These are phyloP conservation scores for Conticribra weissflogii DNA, from an alignment of 108 stramenopile species.

Conservation along the genomic window DNA sequence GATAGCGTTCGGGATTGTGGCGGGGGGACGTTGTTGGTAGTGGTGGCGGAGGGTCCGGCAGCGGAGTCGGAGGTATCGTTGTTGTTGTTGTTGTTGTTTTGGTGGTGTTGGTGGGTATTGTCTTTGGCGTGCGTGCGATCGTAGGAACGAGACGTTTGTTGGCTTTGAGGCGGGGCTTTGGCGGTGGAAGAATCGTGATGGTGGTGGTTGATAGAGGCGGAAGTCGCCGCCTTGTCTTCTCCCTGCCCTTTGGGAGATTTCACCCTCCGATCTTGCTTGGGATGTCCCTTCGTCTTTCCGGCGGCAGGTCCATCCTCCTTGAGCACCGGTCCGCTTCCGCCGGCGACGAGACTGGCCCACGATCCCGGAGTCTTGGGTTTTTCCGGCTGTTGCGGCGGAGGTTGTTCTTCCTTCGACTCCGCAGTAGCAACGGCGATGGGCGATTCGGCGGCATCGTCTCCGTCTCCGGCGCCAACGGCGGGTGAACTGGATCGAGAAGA, in stretches of 20 bases:
- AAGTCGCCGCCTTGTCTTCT: conserved; percentile 11
- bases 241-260: conserved; percentile 27
- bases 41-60: conserved; percentile 9
- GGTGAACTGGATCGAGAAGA: conserved; percentile 50
- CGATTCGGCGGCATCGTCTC: conserved; percentile 6
- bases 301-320: conserved; percentile 27
- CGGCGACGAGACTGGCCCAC: conserved; percentile 85
- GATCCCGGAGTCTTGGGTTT: conserved; percentile 69
- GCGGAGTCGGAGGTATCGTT: no score
- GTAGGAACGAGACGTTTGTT: background rate
- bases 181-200: conserved; percentile 8
- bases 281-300: conserved; percentile 22
- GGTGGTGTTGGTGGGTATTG: no score
- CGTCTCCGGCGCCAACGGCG: conserved; percentile 6
- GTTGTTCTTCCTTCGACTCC: no score
- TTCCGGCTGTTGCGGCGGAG: conserved; percentile 18
- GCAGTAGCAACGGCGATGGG: no score
- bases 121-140: conserved; percentile 9
- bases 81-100: no score
- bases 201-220: conserved; percentile 15
- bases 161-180: conserved; percentile 46
- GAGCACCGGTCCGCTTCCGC: conserved; percentile 41
- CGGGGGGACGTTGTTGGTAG: conserved; percentile 3
- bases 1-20: conserved; percentile 20
- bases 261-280: conserved; percentile 14